Evolutionary conservation across 345 rosid species (phyloP).

Genomic region (Dipteronia sinensis): DNA sequence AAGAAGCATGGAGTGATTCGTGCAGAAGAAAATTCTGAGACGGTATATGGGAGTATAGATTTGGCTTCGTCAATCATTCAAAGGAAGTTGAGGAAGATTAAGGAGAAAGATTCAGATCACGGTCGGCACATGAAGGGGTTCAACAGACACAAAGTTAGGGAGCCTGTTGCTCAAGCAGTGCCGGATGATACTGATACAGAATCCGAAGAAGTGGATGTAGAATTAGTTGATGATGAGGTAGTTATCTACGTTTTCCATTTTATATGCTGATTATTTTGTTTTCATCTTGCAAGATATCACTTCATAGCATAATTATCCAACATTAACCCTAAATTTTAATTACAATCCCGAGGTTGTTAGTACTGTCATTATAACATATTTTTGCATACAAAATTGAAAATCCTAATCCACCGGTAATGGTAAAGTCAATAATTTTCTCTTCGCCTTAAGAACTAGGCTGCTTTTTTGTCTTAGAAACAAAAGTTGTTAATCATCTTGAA

Average conservation of each 20-base stretch:
- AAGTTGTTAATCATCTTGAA: neutral
- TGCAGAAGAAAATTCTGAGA: slow-evolving; percentile 90
- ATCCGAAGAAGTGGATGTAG: slow-evolving; percentile 40
- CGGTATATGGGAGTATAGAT: slow-evolving; percentile 75
- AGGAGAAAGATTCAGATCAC: slow-evolving; percentile 92
- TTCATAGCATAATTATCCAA: neutral
- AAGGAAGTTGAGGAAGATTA: slow-evolving; percentile 91
- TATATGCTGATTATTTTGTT: neutral
- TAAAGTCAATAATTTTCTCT: neutral
- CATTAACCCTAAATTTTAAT: neutral
- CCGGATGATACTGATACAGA: slow-evolving; percentile 35
- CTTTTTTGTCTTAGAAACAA: neutral
- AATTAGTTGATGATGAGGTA: slow-evolving; percentile 65
- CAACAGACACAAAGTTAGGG: slow-evolving; percentile 63
- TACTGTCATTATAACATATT: neutral
- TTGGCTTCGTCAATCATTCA: slow-evolving; percentile 75
- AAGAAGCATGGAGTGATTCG: slow-evolving; percentile 95
- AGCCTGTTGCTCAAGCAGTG: slow-evolving; percentile 43
- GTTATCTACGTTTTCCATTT: neutral
- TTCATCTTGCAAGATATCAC: neutral
- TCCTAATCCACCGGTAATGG: neutral
- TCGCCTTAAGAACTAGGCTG: neutral
- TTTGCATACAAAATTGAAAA: neutral
- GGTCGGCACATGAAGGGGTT: slow-evolving; percentile 93
- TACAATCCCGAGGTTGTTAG: neutral